A percentile compares a stretch with the other conserved stretches of the same genome.
phyloP scores from a whole-genome alignment of 176 grass and related monocot genomes.

The Dactylis glomerata region DNA sequence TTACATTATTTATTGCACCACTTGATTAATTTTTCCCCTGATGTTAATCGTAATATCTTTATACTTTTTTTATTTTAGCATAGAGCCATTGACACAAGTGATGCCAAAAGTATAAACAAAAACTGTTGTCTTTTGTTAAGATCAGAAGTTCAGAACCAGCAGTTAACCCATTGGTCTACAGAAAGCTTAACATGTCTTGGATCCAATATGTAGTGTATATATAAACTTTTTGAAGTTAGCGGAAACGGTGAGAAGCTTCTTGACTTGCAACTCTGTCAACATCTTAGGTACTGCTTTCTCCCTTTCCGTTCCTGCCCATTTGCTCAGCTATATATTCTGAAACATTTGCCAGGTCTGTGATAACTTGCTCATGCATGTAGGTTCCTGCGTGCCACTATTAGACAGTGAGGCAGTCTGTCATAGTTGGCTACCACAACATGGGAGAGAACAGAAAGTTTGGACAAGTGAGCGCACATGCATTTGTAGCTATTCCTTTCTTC shows the following conservation, averaged over 20 bases:
- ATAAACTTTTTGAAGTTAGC: conserved; percentile 19
- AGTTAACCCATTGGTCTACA: conserved; percentile 33
- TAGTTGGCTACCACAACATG: conserved; percentile 35
- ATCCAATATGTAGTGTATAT: not conserved
- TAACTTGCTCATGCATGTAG: conserved; percentile 41
- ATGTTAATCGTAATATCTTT: conserved; percentile 17
- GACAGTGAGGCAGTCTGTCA: conserved; percentile 20
- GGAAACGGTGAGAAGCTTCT: conserved; percentile 24
- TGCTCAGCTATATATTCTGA: conserved; percentile 55
- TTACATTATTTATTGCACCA: conserved; percentile 31
- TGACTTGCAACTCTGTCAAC: conserved; percentile 48
- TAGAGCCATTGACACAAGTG: conserved; percentile 7
- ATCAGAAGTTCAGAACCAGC: conserved; percentile 8
- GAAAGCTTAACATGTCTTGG: conserved; percentile 37
- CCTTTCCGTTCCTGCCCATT: conserved; percentile 34
- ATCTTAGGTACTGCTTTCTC: conserved; percentile 42
- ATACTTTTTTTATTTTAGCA: not conserved
- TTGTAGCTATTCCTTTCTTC: conserved; percentile 21
- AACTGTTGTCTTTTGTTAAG: conserved; percentile 24
- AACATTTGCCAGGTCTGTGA: conserved; percentile 37
- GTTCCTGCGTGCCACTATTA: conserved; percentile 36
- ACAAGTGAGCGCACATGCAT: conserved; percentile 38
- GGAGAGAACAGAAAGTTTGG: conserved; percentile 51
- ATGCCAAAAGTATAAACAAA: conserved; percentile 23
- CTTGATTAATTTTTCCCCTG: conserved; percentile 25